Conservation (phyloP, 306 rosid species). For the Begonia masoniana region DNA sequence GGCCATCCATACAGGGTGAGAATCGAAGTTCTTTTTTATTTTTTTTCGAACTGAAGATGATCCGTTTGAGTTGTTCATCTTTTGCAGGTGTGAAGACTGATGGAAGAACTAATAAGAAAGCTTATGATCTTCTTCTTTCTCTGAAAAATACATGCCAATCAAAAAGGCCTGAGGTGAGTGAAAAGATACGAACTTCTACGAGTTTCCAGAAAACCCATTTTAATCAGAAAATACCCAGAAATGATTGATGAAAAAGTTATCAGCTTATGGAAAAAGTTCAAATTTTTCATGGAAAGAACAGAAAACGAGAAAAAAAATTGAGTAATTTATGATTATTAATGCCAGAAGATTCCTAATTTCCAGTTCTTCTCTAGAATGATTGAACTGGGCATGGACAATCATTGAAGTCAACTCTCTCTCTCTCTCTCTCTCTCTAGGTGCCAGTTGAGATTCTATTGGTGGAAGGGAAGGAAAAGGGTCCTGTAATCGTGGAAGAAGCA, state of each 20-base stretch:
- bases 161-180: constrained; percentile 58
- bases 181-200: not conserved
- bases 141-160: constrained; percentile 47
- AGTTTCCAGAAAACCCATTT: not conserved
- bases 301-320: not conserved
- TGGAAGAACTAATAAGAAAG: constrained; percentile 29
- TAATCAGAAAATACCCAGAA: not conserved
- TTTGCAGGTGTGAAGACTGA: constrained; percentile 21
- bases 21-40: not conserved
- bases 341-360: not conserved
- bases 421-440: constrained; percentile 24
- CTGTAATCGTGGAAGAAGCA: constrained; percentile 62
- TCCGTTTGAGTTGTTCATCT: not conserved
- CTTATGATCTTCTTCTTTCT: constrained; percentile 37
- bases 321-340: no score
- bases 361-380: not conserved
- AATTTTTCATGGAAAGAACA: not conserved
- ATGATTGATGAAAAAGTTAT: no score
- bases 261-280: no score
- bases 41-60: not conserved
- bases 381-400: no score
- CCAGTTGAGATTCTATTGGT: constrained; percentile 44
- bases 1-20: constrained; percentile 38
- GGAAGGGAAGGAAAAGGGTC: constrained; percentile 60
- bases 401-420: no score